Base-by-base conservation (phyloP, 129 eudicot species). In the Daucus carota region DNA sequence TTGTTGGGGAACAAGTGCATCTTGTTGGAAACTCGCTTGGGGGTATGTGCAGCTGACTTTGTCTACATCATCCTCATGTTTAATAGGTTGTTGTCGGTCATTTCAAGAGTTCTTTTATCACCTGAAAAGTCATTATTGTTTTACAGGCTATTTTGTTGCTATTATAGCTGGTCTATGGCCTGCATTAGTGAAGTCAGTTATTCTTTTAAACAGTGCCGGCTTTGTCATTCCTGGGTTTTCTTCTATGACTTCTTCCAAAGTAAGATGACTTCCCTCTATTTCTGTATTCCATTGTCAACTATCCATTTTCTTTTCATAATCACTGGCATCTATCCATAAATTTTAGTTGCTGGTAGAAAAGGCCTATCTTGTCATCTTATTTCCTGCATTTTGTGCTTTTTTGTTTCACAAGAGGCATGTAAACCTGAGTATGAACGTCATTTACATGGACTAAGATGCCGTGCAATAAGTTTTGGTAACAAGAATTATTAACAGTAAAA, bases 11-110 rank as follows among this genome's bases (percentile, higher is more conserved):
- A 78, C 97, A 90, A 4, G 97, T 84, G 40, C 97, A 93, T 86
- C 97, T 93, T 77, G 96, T 91, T 70, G 98, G 98, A 60, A 93
- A 93, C 81, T 93, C 98, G 41, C 83, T 93, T 70, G 98, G 98
- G 76, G 98, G 98, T 93, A 88, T 75, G 87, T 74, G 66, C 24
- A 43, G 70, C 76, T 66, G 71, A 68, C 73, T 46, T 42, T 50
- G 11, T 28, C 18, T 28, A 72, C 75, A 38, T 14, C 29, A 72
- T 41, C 60, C 15, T 28, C 12, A 28, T 68, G 73, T 68, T 41
- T 29, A 16, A 12, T 20, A 34, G 26, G 24, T 68, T 2, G 14
- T 68, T 68, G 15, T 68, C 24, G 24, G 26, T 54, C 46, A 36
- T 68, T 36, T 68, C 8, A 9, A 20, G 13, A 40, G 8, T 36